Evolutionary conservation across 305 asterid genomes (phyloP).

Genomic region (Fraxinus velutina): DNA sequence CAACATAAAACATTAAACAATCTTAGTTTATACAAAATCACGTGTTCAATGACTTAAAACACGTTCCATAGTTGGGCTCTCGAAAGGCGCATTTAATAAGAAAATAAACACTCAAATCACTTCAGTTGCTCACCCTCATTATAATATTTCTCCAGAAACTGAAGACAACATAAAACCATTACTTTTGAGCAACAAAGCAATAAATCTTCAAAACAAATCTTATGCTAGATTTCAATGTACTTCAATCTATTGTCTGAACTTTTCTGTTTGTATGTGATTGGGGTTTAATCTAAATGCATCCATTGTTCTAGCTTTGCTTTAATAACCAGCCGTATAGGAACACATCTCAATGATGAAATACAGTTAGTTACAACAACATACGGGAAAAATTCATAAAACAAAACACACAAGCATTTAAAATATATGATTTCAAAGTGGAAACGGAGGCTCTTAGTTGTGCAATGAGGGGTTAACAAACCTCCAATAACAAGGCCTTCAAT

Average conservation of each 20-base stretch:
- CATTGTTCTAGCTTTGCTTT: not conserved
- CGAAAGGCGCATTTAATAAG: not conserved
- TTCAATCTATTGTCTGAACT: not conserved
- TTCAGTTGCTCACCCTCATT: not conserved
- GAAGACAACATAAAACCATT: not conserved
- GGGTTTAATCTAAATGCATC: not conserved
- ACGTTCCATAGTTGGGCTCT: not conserved
- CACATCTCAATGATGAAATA: not conserved
- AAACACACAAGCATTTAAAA: not conserved
- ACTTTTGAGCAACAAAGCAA: not conserved
- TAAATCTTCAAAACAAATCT: not conserved
- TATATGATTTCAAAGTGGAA: not conserved
- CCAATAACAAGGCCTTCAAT: slow-evolving; percentile 90
- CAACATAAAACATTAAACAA: slow-evolving; percentile 10
- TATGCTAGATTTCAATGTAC: not conserved
- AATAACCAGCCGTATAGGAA: not conserved
- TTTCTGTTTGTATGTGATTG: not conserved
- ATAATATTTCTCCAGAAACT: not conserved
- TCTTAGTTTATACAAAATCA: not conserved
- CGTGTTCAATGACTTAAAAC: not conserved
- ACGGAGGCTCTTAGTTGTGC: not conserved
- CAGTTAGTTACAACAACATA: not conserved
- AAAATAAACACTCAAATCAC: not conserved
- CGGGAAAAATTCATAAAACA: not conserved
- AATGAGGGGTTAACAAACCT: slow-evolving; percentile 43